phyloP scores from a whole-genome alignment of 108 stramenopile species.

The Discostella stelligeroides region DNA sequence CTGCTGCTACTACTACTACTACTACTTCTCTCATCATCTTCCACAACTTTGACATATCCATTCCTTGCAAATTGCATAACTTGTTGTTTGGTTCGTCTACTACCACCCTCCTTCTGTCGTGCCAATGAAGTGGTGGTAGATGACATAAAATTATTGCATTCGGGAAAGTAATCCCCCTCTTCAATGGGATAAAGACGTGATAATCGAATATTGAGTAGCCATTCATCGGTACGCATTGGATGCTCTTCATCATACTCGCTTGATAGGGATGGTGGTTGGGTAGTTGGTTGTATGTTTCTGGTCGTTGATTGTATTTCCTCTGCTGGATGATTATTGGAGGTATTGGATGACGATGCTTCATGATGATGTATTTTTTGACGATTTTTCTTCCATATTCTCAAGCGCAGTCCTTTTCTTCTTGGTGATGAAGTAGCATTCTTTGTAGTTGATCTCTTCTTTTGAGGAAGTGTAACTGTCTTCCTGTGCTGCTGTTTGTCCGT shows the following conservation, averaged over 20 bases:
- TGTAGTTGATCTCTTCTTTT: too few relatives aligned
- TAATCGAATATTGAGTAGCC: conserved; percentile 44
- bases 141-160: neutral
- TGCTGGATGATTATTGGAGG: too few relatives aligned
- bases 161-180: conserved; percentile 30
- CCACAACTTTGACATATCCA: conserved; percentile 49
- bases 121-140: neutral
- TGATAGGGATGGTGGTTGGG: neutral
- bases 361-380: too few relatives aligned
- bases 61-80: conserved; percentile 52
- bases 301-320: neutral
- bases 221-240: conserved; percentile 55
- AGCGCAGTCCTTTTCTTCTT: too few relatives aligned
- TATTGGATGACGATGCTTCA: too few relatives aligned
- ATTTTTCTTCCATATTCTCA: too few relatives aligned
- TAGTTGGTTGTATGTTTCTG: neutral
- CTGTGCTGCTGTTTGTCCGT: too few relatives aligned
- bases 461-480: too few relatives aligned
- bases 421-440: too few relatives aligned
- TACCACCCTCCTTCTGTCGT: neutral
- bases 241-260: conserved; percentile 46
- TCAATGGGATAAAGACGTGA: conserved; percentile 28
- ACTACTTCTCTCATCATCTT: conserved; percentile 7
- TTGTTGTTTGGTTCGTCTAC: conserved; percentile 26
- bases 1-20: conserved; percentile 3